A percentile compares a stretch with the other conserved stretches of the same genome.
phyloP scores from a whole-genome alignment of 768 basidiomycete species.

The Amanita fuliginea region DNA sequence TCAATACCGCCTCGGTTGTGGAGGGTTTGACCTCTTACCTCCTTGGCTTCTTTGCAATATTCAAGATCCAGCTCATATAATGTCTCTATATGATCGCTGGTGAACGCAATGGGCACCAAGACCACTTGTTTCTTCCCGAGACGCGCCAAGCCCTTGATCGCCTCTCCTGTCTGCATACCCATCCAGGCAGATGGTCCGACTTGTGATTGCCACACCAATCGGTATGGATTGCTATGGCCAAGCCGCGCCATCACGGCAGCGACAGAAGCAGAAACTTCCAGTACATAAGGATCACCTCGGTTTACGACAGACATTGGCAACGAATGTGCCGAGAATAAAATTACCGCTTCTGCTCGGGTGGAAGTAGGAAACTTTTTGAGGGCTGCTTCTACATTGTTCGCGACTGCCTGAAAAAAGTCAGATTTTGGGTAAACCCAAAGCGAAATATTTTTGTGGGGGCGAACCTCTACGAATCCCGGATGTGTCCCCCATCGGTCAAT shows the following conservation, averaged over 20 bases:
- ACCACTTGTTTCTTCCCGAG: conserved; percentile 69
- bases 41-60: conserved; percentile 80
- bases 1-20: conserved; percentile 8
- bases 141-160: conserved; percentile 77
- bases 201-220: conserved; percentile 96
- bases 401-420: conserved; percentile 54
- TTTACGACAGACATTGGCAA: conserved; percentile 97
- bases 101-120: conserved; percentile 94
- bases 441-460: neutral
- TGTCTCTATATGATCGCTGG: conserved; percentile 98
- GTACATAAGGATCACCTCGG: conserved; percentile 94
- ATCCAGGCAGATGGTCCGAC: conserved; percentile 98
- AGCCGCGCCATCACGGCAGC: conserved; percentile 88
- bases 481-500: conserved; percentile 98
- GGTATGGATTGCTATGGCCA: conserved; percentile 72
- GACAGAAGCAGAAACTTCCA: conserved; percentile 92
- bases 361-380: conserved; percentile 69
- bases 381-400: conserved; percentile 78
- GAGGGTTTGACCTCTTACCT: conserved; percentile 68
- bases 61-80: conserved; percentile 94
- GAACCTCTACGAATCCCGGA: conserved; percentile 85
- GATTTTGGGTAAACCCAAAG: neutral
- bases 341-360: conserved; percentile 60
- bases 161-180: conserved; percentile 91
- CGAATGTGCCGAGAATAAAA: conserved; percentile 96